Percentiles rank a stretch among this genome's conserved stretches.
Evolutionary conservation across 805 yeast species (phyloP).

Genomic region (Vanderwaltozyma tropicalis): DNA sequence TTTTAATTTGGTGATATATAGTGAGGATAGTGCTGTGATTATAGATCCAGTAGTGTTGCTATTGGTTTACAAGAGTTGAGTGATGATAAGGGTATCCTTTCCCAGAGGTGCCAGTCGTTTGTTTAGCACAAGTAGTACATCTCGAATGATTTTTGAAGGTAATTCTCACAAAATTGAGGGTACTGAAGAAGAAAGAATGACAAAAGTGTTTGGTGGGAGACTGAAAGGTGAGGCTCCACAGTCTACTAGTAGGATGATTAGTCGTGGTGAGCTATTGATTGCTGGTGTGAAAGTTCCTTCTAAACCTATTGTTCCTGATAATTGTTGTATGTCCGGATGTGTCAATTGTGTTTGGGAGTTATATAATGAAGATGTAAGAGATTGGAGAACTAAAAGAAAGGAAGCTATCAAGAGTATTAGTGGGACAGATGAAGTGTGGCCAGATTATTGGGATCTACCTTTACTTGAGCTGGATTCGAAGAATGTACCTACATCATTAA

Average conservation of each 20-base stretch:
- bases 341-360: conserved; percentile 95
- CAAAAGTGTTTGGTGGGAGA: conserved; percentile 45
- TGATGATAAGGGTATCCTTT: too few relatives aligned
- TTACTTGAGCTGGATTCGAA: conserved; percentile 31
- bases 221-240: conserved; percentile 41
- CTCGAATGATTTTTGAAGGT: conserved; percentile 28
- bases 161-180: conserved; percentile 21
- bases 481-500: conserved; percentile 31
- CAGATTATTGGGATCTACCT: conserved; percentile 52
- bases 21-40: too few relatives aligned
- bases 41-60: too few relatives aligned
- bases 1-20: too few relatives aligned
- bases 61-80: too few relatives aligned
- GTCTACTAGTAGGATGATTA: conserved; percentile 28
- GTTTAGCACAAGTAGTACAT: neutral
- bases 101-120: too few relatives aligned
- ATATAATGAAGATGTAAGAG: conserved; percentile 75
- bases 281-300: conserved; percentile 73
- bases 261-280: conserved; percentile 13
- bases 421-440: conserved; percentile 45
- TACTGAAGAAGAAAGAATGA: conserved; percentile 39
- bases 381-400: conserved; percentile 57
- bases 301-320: conserved; percentile 84
- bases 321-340: conserved; percentile 97
- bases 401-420: conserved; percentile 47